Evolutionary conservation across 169 alveolate genomes (phyloP), one percentile per base, ranked within the genome.

Genomic region (Miamiensis avidus): DNA sequence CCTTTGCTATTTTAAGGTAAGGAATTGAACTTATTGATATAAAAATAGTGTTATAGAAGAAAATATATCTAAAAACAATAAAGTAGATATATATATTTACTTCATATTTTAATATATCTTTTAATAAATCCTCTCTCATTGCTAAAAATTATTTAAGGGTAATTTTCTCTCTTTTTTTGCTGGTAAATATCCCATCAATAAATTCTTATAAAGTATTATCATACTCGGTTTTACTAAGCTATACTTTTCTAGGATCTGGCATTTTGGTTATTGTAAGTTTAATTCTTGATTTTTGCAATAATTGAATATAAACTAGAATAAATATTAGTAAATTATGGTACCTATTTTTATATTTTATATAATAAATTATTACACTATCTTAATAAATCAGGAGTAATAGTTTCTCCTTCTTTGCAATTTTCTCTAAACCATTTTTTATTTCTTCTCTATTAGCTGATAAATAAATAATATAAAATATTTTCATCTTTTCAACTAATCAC

Each of bases 21-120:
- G 15, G n/a, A 79, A 15, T 79, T 33, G 65, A 79, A 79, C 84
- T 79, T 0, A 34, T 49, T 49, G 20, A 49, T 11, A 49, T 49
- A 49, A 11, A 49, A 11, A 49, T 11, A 49, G 20, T 49, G 4
- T 25, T 49, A 29, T 34, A 49, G 0, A 1, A 79, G 28, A 0
- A 49, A 49, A 29, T 29, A 64, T 16, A n/a, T 79, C 11, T 34
- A 28, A 29, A 0, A 0, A 0, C 26, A 4, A 31, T 20, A 30
- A 6, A 65, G 11, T 25, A 31, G 33, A 16, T 15, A 25, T 77
- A 32, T 30, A 1, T 0, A 11, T 20, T 1, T 49, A 79, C 84
- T 65, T 32, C 65, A 49, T 49, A 79, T 79, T 29, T 34, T n/a
- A 34, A 31, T 16, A 79, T 65, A 65, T 79, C 84, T 65, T 79